Conservation (phyloP, 2,329 filamentous ascomycete genomes). For the Pseudophaeomoniella oleicola region DNA sequence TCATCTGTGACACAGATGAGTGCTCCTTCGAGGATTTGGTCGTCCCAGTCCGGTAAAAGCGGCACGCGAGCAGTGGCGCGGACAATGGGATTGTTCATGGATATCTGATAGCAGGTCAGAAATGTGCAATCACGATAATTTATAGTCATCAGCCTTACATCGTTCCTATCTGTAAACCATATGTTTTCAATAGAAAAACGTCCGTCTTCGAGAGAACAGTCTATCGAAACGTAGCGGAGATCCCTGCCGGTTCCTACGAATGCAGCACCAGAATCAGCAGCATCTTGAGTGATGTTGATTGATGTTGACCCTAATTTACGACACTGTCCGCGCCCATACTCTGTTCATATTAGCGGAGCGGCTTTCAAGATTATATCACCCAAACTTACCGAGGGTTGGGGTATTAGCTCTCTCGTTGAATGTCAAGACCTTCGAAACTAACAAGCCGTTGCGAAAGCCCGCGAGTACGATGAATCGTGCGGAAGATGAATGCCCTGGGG, state of each 20-base stretch:
- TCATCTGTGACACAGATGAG: neutral
- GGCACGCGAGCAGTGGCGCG: neutral
- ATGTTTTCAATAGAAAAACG: neutral
- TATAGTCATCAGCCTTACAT: neutral
- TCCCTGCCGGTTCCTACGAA: neutral
- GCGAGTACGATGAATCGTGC: neutral
- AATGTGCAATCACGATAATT: neutral
- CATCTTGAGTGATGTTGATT: neutral
- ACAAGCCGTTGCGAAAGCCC: neutral
- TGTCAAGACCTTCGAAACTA: neutral
- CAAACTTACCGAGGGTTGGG: neutral
- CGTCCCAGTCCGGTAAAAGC: neutral
- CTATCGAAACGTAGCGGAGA: neutral
- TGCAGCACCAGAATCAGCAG: neutral
- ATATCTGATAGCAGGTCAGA: neutral
- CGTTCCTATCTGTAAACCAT: neutral
- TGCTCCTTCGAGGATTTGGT: neutral
- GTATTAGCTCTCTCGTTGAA: neutral
- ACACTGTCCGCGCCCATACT: no score
- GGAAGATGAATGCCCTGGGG: neutral
- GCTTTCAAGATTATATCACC: no score
- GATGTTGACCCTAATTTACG: neutral
- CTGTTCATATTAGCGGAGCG: no score
- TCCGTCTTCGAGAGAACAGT: neutral
- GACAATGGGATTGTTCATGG: neutral